Evolutionary conservation across 257 asterid genomes (phyloP).

Genomic region (Solanum neorickii): DNA sequence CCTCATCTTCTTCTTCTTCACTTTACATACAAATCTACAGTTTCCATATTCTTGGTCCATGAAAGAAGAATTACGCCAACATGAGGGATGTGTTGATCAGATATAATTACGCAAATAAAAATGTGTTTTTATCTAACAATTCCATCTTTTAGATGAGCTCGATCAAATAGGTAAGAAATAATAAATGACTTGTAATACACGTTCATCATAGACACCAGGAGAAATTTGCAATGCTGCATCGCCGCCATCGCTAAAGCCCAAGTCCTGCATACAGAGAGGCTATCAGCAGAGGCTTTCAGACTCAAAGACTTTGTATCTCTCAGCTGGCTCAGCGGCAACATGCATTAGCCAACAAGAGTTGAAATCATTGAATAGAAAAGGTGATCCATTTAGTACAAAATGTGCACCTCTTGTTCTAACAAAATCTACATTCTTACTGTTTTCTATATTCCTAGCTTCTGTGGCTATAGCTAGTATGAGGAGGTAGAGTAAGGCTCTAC

Average conservation of each 20-base stretch:
- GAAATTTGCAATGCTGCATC: conserved; percentile 29
- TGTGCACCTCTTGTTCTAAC: conserved; percentile 17
- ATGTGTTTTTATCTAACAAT: too few species aligned
- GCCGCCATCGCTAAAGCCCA: conserved; percentile 45
- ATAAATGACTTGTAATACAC: conserved; percentile 3
- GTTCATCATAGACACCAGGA: conserved; percentile 36
- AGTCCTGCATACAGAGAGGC: conserved; percentile 39
- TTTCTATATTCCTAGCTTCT: background rate
- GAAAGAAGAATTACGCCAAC: too few species aligned
- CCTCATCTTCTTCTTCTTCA: too few species aligned
- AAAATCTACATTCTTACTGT: background rate
- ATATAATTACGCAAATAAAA: too few species aligned
- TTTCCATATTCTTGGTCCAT: too few species aligned
- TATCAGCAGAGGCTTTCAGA: conserved; percentile 23
- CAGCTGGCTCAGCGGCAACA: conserved; percentile 25
- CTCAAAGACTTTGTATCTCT: conserved; percentile 26
- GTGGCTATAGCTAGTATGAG: background rate
- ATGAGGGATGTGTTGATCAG: too few species aligned
- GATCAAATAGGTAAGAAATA: background rate
- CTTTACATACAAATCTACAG: too few species aligned
- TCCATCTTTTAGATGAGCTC: background rate
- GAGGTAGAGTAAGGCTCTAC: background rate
- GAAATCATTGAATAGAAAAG: conserved; percentile 35
- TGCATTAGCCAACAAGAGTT: conserved; percentile 53
- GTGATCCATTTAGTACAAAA: conserved; percentile 14